Base-by-base conservation (phyloP, 768 basidiomycete species). In the Cyathus striatus region DNA sequence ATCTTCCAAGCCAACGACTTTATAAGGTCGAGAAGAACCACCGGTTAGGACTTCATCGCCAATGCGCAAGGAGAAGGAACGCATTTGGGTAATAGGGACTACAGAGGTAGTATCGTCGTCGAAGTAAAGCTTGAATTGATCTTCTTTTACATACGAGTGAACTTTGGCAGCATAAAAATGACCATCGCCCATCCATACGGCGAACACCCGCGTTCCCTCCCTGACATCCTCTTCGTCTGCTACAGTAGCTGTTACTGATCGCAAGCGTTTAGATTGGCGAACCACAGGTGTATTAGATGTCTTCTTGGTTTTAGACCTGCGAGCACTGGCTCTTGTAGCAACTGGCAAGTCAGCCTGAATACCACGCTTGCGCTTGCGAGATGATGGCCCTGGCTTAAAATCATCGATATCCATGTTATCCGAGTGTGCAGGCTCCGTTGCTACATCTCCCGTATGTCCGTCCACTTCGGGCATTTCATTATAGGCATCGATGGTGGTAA, bases 151-250 rank as follows among this genome's bases (percentile, higher is more conserved):
- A 40, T 57, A 49, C 14, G 67, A 64, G 41, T 78, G 54, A 21
- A 86, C 69, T 25, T 60, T 67, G 13, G 86, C 89, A 14, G 78
- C 60, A 55, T 80, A 85, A 61, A 71, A 90, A 50, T 72, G 70
- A 3, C 70, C 73, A 38, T 79, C 78, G 35, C 63, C 60, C 47
- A 67, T 75, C 85, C 84, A 87, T 9, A 82, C 54, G 6, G 83
- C 86, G 50, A 85, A 80, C n/a, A 89, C 81, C 4, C 77, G 76
- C 10, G 81, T 83, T 17, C 73, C 65, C 5, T 53, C 46, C 21
- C 40, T 23, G 23, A 46, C 41, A 12, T 33, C 38, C 17, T 40
- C 38, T 27, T 50, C 49, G 42, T 44, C 58, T 16, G 48, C 43
- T 21, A 54, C 57, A 7, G 53, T 52, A 16, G 65, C 58, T 7